Evolutionary conservation across 2,329 filamentous ascomycete species (phyloP).

Genomic region (Geosmithia putterillii): DNA sequence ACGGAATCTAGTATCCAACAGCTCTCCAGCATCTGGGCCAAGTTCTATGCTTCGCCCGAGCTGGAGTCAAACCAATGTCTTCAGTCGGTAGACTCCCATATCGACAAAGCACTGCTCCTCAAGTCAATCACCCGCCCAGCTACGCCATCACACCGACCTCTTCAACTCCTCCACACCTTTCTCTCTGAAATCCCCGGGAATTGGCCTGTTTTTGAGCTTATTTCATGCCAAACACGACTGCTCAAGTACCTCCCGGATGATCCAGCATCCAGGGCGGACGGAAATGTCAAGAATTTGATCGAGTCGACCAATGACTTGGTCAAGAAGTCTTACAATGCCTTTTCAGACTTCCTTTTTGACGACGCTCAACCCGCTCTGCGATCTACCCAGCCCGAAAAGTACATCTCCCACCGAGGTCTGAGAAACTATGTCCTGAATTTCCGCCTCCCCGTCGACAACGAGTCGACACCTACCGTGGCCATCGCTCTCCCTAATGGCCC

Average conservation of each 20-base stretch:
- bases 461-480: conserved; percentile 29
- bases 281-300: conserved; percentile 6
- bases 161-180: conserved; percentile 12
- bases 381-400: conserved; percentile 8
- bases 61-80: conserved; percentile 8
- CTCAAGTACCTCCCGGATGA: conserved; percentile 23
- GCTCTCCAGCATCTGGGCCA: conserved; percentile 6
- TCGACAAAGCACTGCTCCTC: conserved; percentile 9
- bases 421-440: conserved; percentile 19
- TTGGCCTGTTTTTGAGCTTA: conserved; percentile 15
- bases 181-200: conserved; percentile 11
- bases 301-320: conserved; percentile 10
- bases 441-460: conserved; percentile 10
- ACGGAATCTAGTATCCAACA: background rate
- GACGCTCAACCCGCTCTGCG: conserved; percentile 15
- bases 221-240: conserved; percentile 20
- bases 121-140: conserved; percentile 9
- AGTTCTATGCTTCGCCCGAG: conserved; percentile 8
- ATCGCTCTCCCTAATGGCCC: conserved; percentile 41
- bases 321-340: conserved; percentile 20
- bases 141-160: conserved; percentile 9
- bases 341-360: conserved; percentile 21
- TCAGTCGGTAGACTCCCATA: conserved; percentile 2
- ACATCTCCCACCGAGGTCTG: conserved; percentile 19
- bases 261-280: conserved; percentile 13